These are phyloP conservation scores for Stylosanthes scabra DNA, from an alignment of 331 rosid genomes.

Conservation along the genomic window DNA sequence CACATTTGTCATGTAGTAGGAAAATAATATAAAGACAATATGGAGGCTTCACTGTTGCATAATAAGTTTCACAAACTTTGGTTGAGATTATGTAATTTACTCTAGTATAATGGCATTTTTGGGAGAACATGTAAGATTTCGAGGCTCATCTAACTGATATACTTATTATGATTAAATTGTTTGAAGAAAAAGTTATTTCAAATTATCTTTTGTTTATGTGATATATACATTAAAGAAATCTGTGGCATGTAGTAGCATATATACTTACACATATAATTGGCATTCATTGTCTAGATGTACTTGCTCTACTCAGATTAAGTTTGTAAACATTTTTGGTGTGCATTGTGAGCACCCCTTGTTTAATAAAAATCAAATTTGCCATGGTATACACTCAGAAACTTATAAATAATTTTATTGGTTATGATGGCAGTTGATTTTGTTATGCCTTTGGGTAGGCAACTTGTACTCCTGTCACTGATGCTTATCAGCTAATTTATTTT, in stretches of 20 bases:
- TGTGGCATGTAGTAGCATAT: conserved; percentile 8
- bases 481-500: conserved; percentile 33
- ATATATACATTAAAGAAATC: not conserved
- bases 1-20: conserved; percentile 16
- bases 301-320: conserved; percentile 2
- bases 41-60: not conserved
- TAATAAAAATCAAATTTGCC: conserved; percentile 29
- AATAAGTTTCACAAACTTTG: conserved; percentile 16
- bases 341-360: conserved; percentile 28
- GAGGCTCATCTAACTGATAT: not conserved
- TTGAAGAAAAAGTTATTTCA: not conserved
- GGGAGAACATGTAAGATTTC: not conserved
- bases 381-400: conserved; percentile 10
- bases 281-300: conserved; percentile 32
- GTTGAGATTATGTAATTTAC: not conserved
- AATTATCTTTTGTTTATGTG: conserved; percentile 9
- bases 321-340: conserved; percentile 11
- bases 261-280: not conserved
- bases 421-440: conserved; percentile 22
- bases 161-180: not conserved
- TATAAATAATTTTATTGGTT: conserved; percentile 11
- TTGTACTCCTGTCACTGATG: conserved; percentile 23
- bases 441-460: conserved; percentile 14
- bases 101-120: not conserved
- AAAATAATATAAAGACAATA: conserved; percentile 20